Conservation (phyloP, 1,139 yeast species). For the Suhomyces guaymorum region DNA sequence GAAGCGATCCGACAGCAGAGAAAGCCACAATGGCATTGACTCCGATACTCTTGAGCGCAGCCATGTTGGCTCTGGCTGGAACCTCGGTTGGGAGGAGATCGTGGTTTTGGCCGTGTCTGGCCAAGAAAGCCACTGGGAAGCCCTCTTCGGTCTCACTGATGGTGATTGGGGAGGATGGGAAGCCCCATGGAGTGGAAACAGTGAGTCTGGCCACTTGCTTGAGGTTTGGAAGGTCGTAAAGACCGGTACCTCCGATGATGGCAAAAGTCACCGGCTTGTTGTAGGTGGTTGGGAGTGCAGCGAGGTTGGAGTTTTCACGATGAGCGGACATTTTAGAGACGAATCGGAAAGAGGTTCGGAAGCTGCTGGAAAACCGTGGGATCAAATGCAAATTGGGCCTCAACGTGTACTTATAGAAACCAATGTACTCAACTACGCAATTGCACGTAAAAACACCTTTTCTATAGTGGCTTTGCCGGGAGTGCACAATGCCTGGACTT, state of each 20-base stretch:
- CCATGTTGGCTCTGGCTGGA: slow-evolving; percentile 91
- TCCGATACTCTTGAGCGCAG: slow-evolving; percentile 86
- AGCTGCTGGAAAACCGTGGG: background rate
- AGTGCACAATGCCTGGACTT: no score
- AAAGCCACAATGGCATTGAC: slow-evolving; percentile 89
- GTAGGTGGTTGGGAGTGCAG: slow-evolving; percentile 41
- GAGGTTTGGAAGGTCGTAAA: slow-evolving; percentile 79
- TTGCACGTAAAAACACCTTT: no score
- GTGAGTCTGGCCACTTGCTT: slow-evolving; percentile 83
- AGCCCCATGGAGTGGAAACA: slow-evolving; percentile 94
- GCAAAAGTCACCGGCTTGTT: slow-evolving; percentile 65
- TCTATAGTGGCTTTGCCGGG: no score
- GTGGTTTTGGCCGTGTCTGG: slow-evolving; percentile 92
- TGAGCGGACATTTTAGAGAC: slow-evolving; percentile 34
- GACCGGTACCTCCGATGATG: slow-evolving; percentile 97
- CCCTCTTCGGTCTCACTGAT: slow-evolving; percentile 74
- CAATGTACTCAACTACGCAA: no score
- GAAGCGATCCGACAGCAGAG: slow-evolving; percentile 94
- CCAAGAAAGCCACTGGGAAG: slow-evolving; percentile 87
- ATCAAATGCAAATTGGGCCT: no score
- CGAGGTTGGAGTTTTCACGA: slow-evolving; percentile 31
- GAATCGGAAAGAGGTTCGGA: background rate
- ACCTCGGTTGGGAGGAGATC: slow-evolving; percentile 89
- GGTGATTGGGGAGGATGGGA: slow-evolving; percentile 91
- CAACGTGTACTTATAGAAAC: no score